Evolutionary conservation across 1,139 yeast genomes (phyloP), one percentile per base, ranked within the genome.

Genomic region (Hanseniaspora gamundiae): DNA sequence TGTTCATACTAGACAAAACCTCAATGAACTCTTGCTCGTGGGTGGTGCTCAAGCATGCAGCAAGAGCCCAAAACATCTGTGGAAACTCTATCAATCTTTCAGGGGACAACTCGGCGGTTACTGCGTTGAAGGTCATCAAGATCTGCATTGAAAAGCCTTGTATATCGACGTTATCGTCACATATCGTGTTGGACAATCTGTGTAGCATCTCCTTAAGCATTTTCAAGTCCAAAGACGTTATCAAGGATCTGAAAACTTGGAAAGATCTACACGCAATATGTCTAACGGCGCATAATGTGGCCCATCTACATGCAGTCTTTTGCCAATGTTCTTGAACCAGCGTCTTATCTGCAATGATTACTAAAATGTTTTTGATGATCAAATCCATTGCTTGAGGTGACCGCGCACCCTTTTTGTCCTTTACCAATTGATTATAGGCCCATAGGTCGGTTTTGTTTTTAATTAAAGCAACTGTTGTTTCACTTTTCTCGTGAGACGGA

Each of bases 101-200:
- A 4, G 91, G 72, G 51, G 79, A 83, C 41, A 87, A 67, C 54
- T 86, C 94, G 0, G 94, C 93, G 1, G 93, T 82, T 16, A 87
- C 78, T 0, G 96, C 95, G 64, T 88, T 86, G 52, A 91, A 64
- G 0, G 98, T 91, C 96, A 88, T 88, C 49, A 93, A 66, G 46
- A 91, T 91, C 64, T 93, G 98, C 93, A 93, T 84, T 0, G 97
- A 82, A 63, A 93, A 93, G 0, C 96, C 96, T 62, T 91, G 98
- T 41, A 91, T 88, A 55, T 91, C 98, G 1, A 74, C 68, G 10
- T 87, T 77, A 36, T 79, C 85, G 60, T 93, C 99, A 0, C 96
- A 78, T 14, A 93, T 81, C 0, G 99, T 93, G 53, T 87, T 88
- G 0, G 96, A 86, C 39, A 93, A 69, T 47, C 99, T 73, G 45